Evolutionary conservation across 2,329 filamentous ascomycete genomes (phyloP).

Genomic region (Neoarthrinium moseri): DNA sequence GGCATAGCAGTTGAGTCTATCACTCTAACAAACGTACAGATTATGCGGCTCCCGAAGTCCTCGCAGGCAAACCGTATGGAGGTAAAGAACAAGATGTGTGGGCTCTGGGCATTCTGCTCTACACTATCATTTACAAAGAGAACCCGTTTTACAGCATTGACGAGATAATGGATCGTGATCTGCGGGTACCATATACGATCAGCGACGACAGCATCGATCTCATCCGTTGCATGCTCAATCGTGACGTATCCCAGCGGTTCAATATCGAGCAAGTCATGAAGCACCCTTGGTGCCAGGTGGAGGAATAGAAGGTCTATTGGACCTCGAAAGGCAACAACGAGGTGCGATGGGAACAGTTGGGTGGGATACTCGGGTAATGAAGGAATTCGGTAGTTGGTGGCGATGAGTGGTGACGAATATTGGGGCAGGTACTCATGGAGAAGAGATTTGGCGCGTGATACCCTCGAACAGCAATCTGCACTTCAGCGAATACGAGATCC

Average conservation of each 20-base stretch:
- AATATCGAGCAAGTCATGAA: slow-evolving; percentile 86
- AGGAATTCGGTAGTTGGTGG: no score
- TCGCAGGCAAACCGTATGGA: slow-evolving; percentile 86
- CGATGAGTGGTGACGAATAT: no score
- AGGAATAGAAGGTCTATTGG: slow-evolving; percentile 12
- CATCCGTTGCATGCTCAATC: slow-evolving; percentile 87
- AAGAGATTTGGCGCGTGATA: no score
- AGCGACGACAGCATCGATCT: slow-evolving; percentile 92
- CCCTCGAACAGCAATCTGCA: no score
- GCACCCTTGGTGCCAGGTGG: slow-evolving; percentile 73
- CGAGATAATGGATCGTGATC: slow-evolving; percentile 96
- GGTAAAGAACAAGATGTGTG: slow-evolving; percentile 98
- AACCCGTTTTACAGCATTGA: slow-evolving; percentile 99
- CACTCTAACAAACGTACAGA: slow-evolving; percentile 52
- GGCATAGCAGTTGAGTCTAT: background rate
- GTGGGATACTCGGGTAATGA: background rate
- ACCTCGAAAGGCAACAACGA: no score
- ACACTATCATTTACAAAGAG: slow-evolving; percentile 99
- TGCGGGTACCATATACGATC: slow-evolving; percentile 84
- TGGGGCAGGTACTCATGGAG: no score
- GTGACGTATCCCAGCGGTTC: slow-evolving; percentile 78
- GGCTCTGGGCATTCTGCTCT: slow-evolving; percentile 94
- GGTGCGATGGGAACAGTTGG: background rate
- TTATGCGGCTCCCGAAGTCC: slow-evolving; percentile 96
- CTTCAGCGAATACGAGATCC: no score